Base-by-base conservation (phyloP, 345 rosid genomes). In the Melastoma malabathricum region DNA sequence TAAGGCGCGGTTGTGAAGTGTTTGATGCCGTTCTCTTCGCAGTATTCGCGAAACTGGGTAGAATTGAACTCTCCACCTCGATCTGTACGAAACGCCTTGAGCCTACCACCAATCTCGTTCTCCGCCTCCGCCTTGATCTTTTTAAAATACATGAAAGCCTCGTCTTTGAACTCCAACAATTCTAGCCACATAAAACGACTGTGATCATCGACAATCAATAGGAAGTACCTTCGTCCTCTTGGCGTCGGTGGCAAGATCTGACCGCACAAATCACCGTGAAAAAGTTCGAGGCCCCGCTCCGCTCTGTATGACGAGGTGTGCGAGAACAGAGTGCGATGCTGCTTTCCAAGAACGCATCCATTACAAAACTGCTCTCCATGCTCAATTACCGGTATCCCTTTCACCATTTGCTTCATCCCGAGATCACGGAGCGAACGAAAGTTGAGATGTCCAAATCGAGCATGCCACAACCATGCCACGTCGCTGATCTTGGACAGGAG, bases 101-200 rank as follows among this genome's bases (percentile, higher is more conserved):
- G 31, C 27, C 20, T 49, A 15, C 52, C 20, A 14, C 27, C 31
- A 13, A 20, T 15, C 31, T 49, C 52, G 15, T 15, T 15, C 31
- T 49, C 52, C 20, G 27, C 52, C 27, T 9, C 25, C 12, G 31
- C 52, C 31, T 49, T 10, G 15, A 49, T 15, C 27, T 49, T 49
- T 27, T 49, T 49, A 27, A 49, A 49, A 27, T 18, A 18, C 25
- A 10, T n/a, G 27, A 49, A 49, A 10, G 52, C 34, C 31, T 49
- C 29, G 31, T 49, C 27, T 15, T 49, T 49, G 15, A 14, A 9
- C 25, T 15, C 15, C 16, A 49, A 15, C 52, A 52, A 18, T 15
- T 23, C 18, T 15, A 27, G 18, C 55, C 55, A 52, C 55, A 52
- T 52, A 18, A 52, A 52, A n/a, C 55, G 43, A 13, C 18, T 25